Evolutionary conservation across 2,329 filamentous ascomycete genomes (phyloP), one percentile per base, ranked within the genome.

Genomic region (Drechslerella dactyloides): DNA sequence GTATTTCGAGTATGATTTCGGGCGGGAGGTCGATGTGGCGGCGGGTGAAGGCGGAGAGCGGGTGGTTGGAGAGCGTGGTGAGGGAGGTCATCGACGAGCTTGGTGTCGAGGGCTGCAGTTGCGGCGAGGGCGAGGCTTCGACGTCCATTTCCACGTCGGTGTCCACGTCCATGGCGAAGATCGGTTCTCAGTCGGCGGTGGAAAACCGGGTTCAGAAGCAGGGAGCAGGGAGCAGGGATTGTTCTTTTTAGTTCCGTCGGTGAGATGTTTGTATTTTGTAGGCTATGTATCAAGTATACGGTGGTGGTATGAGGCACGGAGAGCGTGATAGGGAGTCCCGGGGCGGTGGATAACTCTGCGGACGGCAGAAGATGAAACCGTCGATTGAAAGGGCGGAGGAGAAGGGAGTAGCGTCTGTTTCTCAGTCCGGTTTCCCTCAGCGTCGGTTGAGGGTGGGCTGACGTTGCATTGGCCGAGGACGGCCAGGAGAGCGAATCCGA

Each of bases 1-100:
- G 68, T n/a, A 72, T 72, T 57, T 72, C 68, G 27, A 72, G 68
- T 17, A 72, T 72, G 37, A 72, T 72, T 53, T 72, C 68, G 40
- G 68, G 68, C 27, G 68, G 68, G 21, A 72, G 60, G 23, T 72
- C 66, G 40, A 70, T 52, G 46, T 59, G 59, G 35, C 55, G 66
- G 30, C 46, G 53, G 55, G 59, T 60, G 11, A 52, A 33, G 15
- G 68, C 44, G 27, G 53, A 52, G 56, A 60, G 50, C 2, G 50
- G 17, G 50, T 53, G 50, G 40, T 27, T 59, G 54, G 56, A 58
- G 0, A 58, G 59, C n/a, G 68, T 64, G 56, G 68, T 72, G 42
- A 64, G 68, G 27, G 56, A 56, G 19, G 68, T 65, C 7, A 55
- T 61, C 24, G 60, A 65, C 1, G 68, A 70, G 5, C 53, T 63